Conservation (phyloP, 1,284 basidiomycete species). For the Cryptococcus sp. region DNA sequence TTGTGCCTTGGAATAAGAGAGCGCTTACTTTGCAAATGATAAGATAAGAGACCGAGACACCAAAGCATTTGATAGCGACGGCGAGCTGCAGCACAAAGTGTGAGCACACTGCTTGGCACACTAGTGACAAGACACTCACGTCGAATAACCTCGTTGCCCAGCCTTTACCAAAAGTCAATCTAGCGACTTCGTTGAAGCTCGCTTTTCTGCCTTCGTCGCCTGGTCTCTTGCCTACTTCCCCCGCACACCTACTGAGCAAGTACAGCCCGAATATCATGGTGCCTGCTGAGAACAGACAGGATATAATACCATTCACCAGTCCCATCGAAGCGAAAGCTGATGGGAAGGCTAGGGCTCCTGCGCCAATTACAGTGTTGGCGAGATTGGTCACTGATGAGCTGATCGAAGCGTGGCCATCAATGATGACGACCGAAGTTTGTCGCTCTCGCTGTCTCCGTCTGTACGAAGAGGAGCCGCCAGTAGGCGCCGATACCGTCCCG, state of each 20-base stretch:
- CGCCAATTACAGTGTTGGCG: slow-evolving; percentile 84
- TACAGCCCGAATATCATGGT: slow-evolving; percentile 86
- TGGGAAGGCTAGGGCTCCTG: slow-evolving; percentile 61
- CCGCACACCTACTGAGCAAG: slow-evolving; percentile 82
- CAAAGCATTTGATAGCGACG: slow-evolving; percentile 95
- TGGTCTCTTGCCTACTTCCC: slow-evolving; percentile 59
- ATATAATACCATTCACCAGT: slow-evolving; percentile 80
- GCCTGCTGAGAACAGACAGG: slow-evolving; percentile 80
- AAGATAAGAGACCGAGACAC: slow-evolving; percentile 92
- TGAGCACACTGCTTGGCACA: slow-evolving; percentile 8
- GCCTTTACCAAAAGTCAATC: slow-evolving; percentile 69
- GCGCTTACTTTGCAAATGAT: slow-evolving; percentile 81
- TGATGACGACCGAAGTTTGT: background rate
- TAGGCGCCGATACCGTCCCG: slow-evolving; percentile 19
- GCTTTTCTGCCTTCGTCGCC: slow-evolving; percentile 60
- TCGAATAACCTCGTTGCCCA: slow-evolving; percentile 51
- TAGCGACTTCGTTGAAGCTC: slow-evolving; percentile 83
- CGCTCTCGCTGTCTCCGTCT: background rate
- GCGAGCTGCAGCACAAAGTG: slow-evolving; percentile 65
- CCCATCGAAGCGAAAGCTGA: slow-evolving; percentile 83
- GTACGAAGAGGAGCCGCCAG: slow-evolving; percentile 5
- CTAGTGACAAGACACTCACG: slow-evolving; percentile 26
- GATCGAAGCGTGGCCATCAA: slow-evolving; percentile 27
- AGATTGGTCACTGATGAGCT: slow-evolving; percentile 59
- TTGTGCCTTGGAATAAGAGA: background rate